Conservation (phyloP, 768 basidiomycete genomes). For the Termitomyces sp. region DNA sequence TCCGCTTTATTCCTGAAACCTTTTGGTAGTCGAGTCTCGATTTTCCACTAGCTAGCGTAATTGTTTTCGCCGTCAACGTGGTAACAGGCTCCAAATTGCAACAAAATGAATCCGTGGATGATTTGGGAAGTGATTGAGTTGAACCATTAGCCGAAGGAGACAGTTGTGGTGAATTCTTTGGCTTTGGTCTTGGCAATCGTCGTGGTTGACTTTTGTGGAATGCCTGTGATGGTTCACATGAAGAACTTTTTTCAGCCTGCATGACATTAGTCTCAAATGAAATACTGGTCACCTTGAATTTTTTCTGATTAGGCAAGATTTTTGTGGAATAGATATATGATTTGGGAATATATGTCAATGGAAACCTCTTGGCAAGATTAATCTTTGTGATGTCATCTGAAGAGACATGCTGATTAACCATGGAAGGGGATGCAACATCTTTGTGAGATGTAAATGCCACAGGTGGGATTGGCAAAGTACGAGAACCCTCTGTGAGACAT, state of each 20-base stretch:
- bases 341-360: not conserved
- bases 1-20: not conserved
- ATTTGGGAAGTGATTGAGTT: not conserved
- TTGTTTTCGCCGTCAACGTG: not conserved
- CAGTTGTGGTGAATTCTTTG: not conserved
- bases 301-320: not conserved
- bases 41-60: not conserved
- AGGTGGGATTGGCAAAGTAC: not conserved
- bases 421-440: not conserved
- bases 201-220: not conserved
- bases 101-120: not conserved
- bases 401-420: not conserved
- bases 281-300: not conserved
- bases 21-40: not conserved
- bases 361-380: conserved; percentile 2
- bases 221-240: not conserved
- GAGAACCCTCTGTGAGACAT: too few species aligned
- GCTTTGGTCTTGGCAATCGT: not conserved
- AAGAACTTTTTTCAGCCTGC: not conserved
- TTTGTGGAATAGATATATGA: not conserved
- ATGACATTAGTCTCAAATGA: not conserved
- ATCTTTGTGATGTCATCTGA: not conserved
- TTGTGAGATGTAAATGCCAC: not conserved
- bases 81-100: too few species aligned
- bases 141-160: not conserved